Evolutionary conservation across 208 protist species (phyloP), one percentile per base, ranked within the genome.

Genomic region (Angomonas deanei): DNA sequence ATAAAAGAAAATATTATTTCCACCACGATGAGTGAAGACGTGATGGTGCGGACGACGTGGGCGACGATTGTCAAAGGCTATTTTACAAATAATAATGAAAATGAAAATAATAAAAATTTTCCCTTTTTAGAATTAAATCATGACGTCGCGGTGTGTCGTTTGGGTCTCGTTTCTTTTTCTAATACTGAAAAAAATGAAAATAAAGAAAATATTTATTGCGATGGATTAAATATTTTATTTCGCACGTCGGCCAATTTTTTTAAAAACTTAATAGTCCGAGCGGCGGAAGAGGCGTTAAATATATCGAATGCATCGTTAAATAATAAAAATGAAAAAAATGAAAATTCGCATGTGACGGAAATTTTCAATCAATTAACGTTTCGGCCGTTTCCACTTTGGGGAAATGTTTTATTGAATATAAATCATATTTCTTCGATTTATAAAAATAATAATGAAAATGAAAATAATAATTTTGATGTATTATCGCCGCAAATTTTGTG

Each of bases 31-130:
- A 84, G 80, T 5, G 80, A 90, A 27, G 85, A 92, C 50, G 88
- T 87, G 61, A 75, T 82, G 31, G 82, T 84, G 57, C 74, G 88
- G 10, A 66, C 86, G 10, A 81, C 92, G 52, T 92, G 82, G 85
- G 82, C 92, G 52, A 72, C 80, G 21, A 42, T 94, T 26, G 76
- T 78, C 1, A 82, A 75, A 27, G 78, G 80, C n/a, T 76, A 74
- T 63, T 91, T 90, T 52, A 75, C 78, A 17, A 15, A 42, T 42
- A 34, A 42, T 54, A 61, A 60, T 61, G 58, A 48, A 36, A 28
- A 59, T 61, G 17, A 42, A 19, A 32, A 8, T 56, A 66, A 66
- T 64, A 23, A 64, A n/a, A n/a, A 15, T 42, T 42, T 42, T 15
- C 36, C 36, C 8, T 15, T 15, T n/a, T 8, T 15, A 42, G 36